These are phyloP conservation scores for Dentipellis sp. DNA, from an alignment of 768 basidiomycete species.

Conservation along the genomic window DNA sequence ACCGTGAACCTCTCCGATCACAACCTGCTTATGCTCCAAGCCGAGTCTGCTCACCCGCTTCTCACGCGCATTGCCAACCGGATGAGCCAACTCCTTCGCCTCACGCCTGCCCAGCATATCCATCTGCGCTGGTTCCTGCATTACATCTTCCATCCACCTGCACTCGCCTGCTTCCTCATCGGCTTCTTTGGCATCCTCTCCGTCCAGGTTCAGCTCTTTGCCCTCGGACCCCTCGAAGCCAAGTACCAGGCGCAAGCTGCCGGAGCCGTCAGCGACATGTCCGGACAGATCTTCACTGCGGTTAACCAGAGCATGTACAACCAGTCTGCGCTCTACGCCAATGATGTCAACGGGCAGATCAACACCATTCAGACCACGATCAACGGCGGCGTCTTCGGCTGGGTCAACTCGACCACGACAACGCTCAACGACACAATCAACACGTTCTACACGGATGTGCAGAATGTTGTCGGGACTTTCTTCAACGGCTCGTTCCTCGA, in stretches of 20 bases:
- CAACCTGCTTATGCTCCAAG: conserved; percentile 69
- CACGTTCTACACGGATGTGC: conserved; percentile 80
- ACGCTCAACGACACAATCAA: conserved; percentile 82
- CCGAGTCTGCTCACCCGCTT: conserved; percentile 63
- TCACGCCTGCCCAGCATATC: conserved; percentile 54
- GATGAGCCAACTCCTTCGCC: conserved; percentile 38
- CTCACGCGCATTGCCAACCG: conserved; percentile 54
- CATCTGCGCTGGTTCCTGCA: conserved; percentile 83
- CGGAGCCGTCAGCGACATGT: conserved; percentile 54
- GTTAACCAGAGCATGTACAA: conserved; percentile 81
- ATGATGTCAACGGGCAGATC: conserved; percentile 65
- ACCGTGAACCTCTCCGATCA: conserved; percentile 58
- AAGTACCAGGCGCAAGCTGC: conserved; percentile 59
- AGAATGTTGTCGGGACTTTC: conserved; percentile 63
- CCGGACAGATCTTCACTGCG: conserved; percentile 58
- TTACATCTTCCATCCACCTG: conserved; percentile 88
- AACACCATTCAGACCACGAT: conserved; percentile 62
- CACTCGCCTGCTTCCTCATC: conserved; percentile 84
- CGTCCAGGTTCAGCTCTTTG: conserved; percentile 80
- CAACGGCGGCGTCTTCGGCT: conserved; percentile 86
- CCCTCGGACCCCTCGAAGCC: conserved; percentile 61
- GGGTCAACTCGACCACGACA: conserved; percentile 87
- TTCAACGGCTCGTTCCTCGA: conserved; percentile 84
- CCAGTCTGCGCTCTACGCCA: conserved; percentile 71
- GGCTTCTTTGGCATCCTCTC: conserved; percentile 86